phyloP scores from a whole-genome alignment of 257 asterid genomes.

The Fraxinus americana region DNA sequence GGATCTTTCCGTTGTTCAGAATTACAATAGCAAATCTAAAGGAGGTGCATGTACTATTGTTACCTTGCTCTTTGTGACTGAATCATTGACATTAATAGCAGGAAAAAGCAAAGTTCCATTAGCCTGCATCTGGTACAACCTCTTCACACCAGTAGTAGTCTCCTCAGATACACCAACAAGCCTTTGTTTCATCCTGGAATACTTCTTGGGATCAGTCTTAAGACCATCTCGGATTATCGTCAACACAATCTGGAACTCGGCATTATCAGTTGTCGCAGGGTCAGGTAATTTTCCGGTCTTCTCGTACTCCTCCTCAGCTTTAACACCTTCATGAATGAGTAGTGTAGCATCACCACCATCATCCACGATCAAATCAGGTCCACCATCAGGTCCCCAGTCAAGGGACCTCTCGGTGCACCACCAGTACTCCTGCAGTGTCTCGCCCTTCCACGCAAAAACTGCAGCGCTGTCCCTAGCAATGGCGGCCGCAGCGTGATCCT shows the following conservation, averaged over 20 bases:
- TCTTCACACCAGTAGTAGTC: conserved; percentile 38
- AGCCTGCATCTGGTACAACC: conserved; percentile 87
- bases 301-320: conserved; percentile 76
- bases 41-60: not conserved
- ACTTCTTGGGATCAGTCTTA: conserved; percentile 64
- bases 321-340: conserved; percentile 86
- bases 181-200: conserved; percentile 78
- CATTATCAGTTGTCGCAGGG: conserved; percentile 71
- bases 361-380: conserved; percentile 82
- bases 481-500: conserved; percentile 88
- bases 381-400: conserved; percentile 89
- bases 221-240: conserved; percentile 66
- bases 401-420: conserved; percentile 94
- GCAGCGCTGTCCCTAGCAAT: conserved; percentile 89
- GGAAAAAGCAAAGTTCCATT: conserved; percentile 77
- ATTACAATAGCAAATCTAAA: not conserved
- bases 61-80: conserved; percentile 98
- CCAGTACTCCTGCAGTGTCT: conserved; percentile 90
- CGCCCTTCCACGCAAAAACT: conserved; percentile 93
- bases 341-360: conserved; percentile 89
- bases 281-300: conserved; percentile 66
- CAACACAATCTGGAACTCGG: conserved; percentile 81
- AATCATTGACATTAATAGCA: conserved; percentile 81
- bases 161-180: conserved; percentile 92
- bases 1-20: not conserved